Evolutionary conservation across 306 rosid species (phyloP), one percentile per base, ranked within the genome.

Genomic region (Lotus japonicus): DNA sequence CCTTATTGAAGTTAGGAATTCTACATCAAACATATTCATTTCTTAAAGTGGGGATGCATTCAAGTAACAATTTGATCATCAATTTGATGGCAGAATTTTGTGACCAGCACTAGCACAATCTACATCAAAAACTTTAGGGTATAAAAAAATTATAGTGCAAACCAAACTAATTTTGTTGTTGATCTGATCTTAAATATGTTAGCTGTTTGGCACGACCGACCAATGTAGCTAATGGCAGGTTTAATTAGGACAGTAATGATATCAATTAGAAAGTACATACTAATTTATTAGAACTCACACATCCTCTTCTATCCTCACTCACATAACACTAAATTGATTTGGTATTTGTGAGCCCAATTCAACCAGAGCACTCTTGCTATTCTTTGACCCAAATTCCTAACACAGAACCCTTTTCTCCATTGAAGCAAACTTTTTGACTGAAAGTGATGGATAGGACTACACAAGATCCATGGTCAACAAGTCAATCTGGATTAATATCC

Each of bases 51-150:
- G 28, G 44, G 19, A 61, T 64, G 16, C 8, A 7, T 36, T 17
- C 15, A 18, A 1, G n/a, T 48, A 66, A 66, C 52, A 39, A 67
- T 31, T 5, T n/a, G 58, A 64, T 73, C 18, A 64, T 44, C 50
- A 55, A 54, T 31, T 45, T 58, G 68, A 57, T 48, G 17, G 68
- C 0, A 13, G 52, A 75, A 45, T 56, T 48, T 48, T 17, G 41
- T 21, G 17, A 12, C 15, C 17, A 14, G 17, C 75, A 76, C 80
- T 59, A 6, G 4, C 12, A 69, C 66, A 68, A 41, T 76, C 84
- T 9, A 31, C 74, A 57, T 80, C 77, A 49, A 69, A 58, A 70
- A 64, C 84, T 80, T 74, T 74, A 41, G 38, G 31, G 41, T 19
- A 57, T 41, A 31, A 45, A 65, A 58, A 48, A 9, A 44, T 58